Evolutionary conservation across 148 eudicot genomes (phyloP).

Genomic region (Rheum nobile): DNA sequence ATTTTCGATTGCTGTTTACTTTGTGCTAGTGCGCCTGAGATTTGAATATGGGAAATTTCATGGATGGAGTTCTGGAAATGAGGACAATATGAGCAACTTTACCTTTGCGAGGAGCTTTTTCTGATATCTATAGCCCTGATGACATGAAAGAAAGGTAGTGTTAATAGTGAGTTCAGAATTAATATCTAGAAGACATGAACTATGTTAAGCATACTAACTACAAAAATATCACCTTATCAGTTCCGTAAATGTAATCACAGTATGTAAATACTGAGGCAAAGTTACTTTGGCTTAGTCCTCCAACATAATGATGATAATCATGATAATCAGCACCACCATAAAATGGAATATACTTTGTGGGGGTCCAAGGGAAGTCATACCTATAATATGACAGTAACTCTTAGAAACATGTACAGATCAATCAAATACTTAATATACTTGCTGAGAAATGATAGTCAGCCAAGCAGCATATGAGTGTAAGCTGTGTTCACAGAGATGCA

Average conservation of each 20-base stretch:
- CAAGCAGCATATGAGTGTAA: neutral
- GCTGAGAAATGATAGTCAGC: neutral
- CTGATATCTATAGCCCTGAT: constrained; percentile 85
- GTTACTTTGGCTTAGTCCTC: constrained; percentile 95
- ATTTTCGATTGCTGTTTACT: neutral
- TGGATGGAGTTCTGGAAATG: neutral
- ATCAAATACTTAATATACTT: neutral
- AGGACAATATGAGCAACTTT: constrained; percentile 9
- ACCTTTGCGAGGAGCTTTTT: constrained; percentile 85
- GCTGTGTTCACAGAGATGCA: neutral
- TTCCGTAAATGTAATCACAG: constrained; percentile 95
- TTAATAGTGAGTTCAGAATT: constrained; percentile 12
- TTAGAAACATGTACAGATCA: constrained; percentile 3
- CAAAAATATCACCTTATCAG: constrained; percentile 61
- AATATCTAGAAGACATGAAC: constrained; percentile 7
- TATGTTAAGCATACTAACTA: constrained; percentile 4
- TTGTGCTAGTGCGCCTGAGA: neutral
- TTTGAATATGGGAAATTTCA: neutral
- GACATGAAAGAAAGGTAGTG: constrained; percentile 11
- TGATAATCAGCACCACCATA: constrained; percentile 96
- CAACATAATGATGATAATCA: constrained; percentile 98
- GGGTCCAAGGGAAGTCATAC: constrained; percentile 87
- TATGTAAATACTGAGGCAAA: constrained; percentile 95
- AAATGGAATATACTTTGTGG: constrained; percentile 81
- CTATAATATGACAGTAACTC: constrained; percentile 24